Evolutionary conservation across 2,329 filamentous ascomycete genomes (phyloP), one percentile per base, ranked within the genome.

Genomic region (Myriangium duriaei): DNA sequence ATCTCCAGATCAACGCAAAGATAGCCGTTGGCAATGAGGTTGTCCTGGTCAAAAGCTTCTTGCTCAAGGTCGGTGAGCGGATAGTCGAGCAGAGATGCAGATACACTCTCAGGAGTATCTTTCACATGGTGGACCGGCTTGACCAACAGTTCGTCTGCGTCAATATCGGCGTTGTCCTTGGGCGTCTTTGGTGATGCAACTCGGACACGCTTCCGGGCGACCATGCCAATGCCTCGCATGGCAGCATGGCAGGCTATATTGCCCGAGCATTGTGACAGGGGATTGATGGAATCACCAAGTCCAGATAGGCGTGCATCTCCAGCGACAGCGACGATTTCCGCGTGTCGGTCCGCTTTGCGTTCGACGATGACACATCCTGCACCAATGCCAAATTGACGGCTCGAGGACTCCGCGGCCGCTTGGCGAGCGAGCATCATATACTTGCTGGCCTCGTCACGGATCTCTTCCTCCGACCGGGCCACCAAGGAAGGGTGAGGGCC

Each of bases 1-100:
- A 98, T 73, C 59, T 96, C 88, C 18, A 98, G 71, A 39, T 85
- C 83, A 48, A 93, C 85, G 61, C 88, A 96, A 13, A 98, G 75
- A 57, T 98, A 98, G 37, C 88, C 88, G 48, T 85, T 82, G 19
- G 74, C 71, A 46, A 68, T 72, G 29, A 71, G 73, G 51, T 79
- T 80, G 49, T 78, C 76, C 49, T 73, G 63, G 34, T 68, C 64
- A 51, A 76, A 82, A 44, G 79, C 72, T 39, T 62, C 55, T 45
- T 65, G 60, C 55, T 91, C 81, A 40, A 82, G 63, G 2, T 69
- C 63, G n/a, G 80, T 72, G 21, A 88, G 62, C 7, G 83, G 79
- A 18, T 65, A 61, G 52, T 82, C 79, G 50, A 75, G 72, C 52
- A 84, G 81, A 32, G 75, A 74, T 49, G 72, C 77, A 45, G 51